These are phyloP conservation scores for Gomphus bonarii DNA, from an alignment of 1,284 basidiomycete genomes.

Conservation along the genomic window DNA sequence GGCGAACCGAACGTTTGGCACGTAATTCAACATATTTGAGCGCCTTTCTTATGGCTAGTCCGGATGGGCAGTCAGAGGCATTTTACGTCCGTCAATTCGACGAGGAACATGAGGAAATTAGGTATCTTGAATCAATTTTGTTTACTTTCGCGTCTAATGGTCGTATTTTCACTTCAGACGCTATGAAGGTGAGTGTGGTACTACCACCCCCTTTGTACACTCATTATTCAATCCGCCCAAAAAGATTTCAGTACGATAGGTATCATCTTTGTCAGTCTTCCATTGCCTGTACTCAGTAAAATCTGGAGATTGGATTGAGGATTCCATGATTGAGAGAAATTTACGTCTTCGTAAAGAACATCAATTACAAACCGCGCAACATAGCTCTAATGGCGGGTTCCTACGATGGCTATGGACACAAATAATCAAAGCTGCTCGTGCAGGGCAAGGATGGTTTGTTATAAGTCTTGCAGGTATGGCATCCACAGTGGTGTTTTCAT, in stretches of 20 bases:
- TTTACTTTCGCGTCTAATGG: background rate
- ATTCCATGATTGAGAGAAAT: slow-evolving; percentile 81
- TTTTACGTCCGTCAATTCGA: slow-evolving; percentile 16
- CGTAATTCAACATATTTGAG: no score
- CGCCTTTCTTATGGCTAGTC: background rate
- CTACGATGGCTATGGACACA: slow-evolving; percentile 56
- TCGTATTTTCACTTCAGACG: slow-evolving; percentile 32
- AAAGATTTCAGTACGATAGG: slow-evolving; percentile 75
- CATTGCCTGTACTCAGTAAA: slow-evolving; percentile 7
- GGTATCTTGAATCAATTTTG: slow-evolving; percentile 19
- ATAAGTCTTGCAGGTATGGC: slow-evolving; percentile 76
- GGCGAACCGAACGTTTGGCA: no score
- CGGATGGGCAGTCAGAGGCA: background rate
- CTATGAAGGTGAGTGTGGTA: slow-evolving; percentile 34
- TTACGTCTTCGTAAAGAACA: slow-evolving; percentile 53
- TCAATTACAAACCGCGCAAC: slow-evolving; percentile 36
- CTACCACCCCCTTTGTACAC: slow-evolving; percentile 21
- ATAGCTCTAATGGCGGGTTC: slow-evolving; percentile 40
- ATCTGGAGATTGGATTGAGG: slow-evolving; percentile 84
- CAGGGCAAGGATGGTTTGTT: slow-evolving; percentile 63
- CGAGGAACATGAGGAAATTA: slow-evolving; percentile 30
- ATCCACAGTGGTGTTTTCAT: background rate
- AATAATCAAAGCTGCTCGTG: slow-evolving; percentile 36
- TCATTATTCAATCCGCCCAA: slow-evolving; percentile 21
- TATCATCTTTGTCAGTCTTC: slow-evolving; percentile 16